These are phyloP conservation scores for Camellia sinensis DNA, from an alignment of 148 eudicot species.

Conservation along the genomic window DNA sequence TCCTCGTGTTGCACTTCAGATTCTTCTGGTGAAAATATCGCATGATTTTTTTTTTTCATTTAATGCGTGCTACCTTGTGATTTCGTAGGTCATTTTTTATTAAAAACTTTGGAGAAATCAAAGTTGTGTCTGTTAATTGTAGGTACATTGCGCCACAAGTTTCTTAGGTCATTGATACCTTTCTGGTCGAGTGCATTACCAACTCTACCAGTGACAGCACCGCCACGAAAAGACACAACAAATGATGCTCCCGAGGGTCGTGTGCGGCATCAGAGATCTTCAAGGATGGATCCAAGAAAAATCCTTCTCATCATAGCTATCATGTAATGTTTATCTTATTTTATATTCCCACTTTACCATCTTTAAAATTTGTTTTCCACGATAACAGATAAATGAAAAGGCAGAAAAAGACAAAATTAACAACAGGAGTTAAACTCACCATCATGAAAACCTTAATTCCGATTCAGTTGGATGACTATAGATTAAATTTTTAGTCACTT, in stretches of 20 bases:
- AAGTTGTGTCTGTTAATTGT: conserved; percentile 11
- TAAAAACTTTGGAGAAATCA: neutral
- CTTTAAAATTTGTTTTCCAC: neutral
- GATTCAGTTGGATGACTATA: too few relatives aligned
- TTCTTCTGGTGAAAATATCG: neutral
- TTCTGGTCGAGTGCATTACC: conserved; percentile 96
- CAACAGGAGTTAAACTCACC: neutral
- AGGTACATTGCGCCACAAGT: conserved; percentile 88
- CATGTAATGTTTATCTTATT: conserved; percentile 51
- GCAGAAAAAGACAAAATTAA: neutral
- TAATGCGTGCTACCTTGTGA: neutral
- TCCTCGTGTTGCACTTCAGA: neutral
- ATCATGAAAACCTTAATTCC: too few relatives aligned
- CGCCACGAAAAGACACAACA: conserved; percentile 66
- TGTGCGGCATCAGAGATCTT: conserved; percentile 58
- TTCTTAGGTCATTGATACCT: conserved; percentile 74
- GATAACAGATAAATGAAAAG: neutral
- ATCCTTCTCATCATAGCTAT: conserved; percentile 89
- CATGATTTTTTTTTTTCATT: neutral
- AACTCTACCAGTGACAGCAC: conserved; percentile 89
- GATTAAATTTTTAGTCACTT: neutral
- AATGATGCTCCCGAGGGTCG: conserved; percentile 76
- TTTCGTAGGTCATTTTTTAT: neutral
- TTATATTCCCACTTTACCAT: neutral
- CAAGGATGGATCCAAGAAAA: conserved; percentile 97